Evolutionary conservation across 805 yeast species (phyloP), one percentile per base, ranked within the genome.

Genomic region (Nakazawaea wyomingensis): DNA sequence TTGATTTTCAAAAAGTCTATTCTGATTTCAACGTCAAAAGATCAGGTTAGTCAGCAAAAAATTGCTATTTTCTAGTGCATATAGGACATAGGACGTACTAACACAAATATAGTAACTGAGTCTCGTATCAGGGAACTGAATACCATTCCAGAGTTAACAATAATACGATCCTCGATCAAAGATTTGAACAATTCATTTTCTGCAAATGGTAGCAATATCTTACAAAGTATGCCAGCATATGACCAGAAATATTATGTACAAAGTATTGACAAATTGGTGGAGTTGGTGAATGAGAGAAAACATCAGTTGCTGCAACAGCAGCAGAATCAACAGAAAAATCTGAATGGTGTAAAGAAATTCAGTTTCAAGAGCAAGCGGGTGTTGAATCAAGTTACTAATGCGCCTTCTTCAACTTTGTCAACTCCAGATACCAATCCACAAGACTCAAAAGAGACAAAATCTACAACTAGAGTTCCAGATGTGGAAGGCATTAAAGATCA

Each of bases 31-130:
- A 35, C 16, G 20, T 7, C 9, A 41, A n/a, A 29, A 43, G 16
- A 37, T 43, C n/a, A 36, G 28, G 53, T 69, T 79, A 34, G 75
- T 66, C 8, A 72, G 71, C 33, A 81, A 64, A 2, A 89, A 82
- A 43, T 82, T 69, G 43, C 81, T 62, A 1, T 85, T 74, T 89
- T 88, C n/a, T n/a, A n/a, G n/a, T n/a, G n/a, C n/a, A n/a, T n/a
- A n/a, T n/a, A n/a, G n/a, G n/a, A n/a, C n/a, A n/a, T n/a, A n/a
- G n/a, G n/a, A n/a, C n/a, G n/a, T 91, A 59, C 75, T 66, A 3
- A 64, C 47, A 1, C 82, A 81, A 31, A 76, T 56, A 10, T 71
- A 61, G 60, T 66, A 64, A 61, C 74, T 76, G 47, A 82, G 63
- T 4, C 83, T 82, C 29, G 67, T 62, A 29, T 79, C 68, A 30